phyloP scores from a whole-genome alignment of 495 filamentous ascomycete genomes.

The Penicillium paxilli region DNA sequence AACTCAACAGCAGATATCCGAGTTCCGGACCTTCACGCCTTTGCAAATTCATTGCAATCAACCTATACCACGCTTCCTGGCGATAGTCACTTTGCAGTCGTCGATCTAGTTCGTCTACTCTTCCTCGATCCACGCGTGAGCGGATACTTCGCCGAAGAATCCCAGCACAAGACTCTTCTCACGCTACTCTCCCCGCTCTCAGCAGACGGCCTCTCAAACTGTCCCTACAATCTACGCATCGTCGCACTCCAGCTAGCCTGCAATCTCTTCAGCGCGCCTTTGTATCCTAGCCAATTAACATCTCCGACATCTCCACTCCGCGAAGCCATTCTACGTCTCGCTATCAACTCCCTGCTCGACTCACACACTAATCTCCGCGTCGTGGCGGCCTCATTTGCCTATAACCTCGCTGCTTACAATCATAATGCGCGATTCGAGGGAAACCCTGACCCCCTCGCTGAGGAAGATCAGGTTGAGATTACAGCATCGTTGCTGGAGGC shows the following conservation, averaged over 20 bases:
- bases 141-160: conserved; percentile 80
- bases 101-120: conserved; percentile 78
- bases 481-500: conserved; percentile 76
- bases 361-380: conserved; percentile 59
- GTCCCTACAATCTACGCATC: conserved; percentile 79
- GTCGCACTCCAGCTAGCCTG: conserved; percentile 69
- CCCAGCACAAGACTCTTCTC: conserved; percentile 59
- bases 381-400: conserved; percentile 77
- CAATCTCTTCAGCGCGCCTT: conserved; percentile 60
- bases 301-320: conserved; percentile 32
- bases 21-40: conserved; percentile 53
- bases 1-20: conserved; percentile 41
- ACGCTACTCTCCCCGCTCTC: conserved; percentile 57
- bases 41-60: conserved; percentile 34
- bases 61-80: conserved; percentile 26
- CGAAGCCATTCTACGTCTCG: conserved; percentile 39
- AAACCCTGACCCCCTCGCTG: conserved; percentile 58
- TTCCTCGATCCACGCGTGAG: conserved; percentile 83
- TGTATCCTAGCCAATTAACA: conserved; percentile 48
- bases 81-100: conserved; percentile 67
- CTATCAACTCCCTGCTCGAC: conserved; percentile 57
- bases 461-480: conserved; percentile 74
- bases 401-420: conserved; percentile 75
- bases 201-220: conserved; percentile 48
- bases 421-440: conserved; percentile 61